Conservation (phyloP, 1,284 basidiomycete genomes). For the Hemileia vastatrix region DNA sequence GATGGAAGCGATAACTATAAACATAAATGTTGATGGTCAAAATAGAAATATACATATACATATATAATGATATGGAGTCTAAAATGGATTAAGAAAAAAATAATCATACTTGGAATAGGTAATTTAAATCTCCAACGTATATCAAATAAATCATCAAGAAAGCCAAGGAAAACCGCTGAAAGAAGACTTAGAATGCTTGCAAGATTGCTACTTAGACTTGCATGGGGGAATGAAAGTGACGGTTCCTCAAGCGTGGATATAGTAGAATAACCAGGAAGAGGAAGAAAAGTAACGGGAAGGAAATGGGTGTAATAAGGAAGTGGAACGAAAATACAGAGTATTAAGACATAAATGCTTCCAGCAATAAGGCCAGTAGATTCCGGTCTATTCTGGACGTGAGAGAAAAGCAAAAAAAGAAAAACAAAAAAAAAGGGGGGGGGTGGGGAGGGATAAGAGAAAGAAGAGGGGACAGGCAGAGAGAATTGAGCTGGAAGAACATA, state of each 20-base stretch:
- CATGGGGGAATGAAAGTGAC: slow-evolving; percentile 29
- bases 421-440: not conserved
- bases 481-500: too few relatives aligned
- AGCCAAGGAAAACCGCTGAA: slow-evolving; percentile 85
- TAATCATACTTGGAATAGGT: slow-evolving; percentile 66
- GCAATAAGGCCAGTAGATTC: slow-evolving; percentile 87
- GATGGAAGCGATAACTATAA: slow-evolving; percentile 71
- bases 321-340: slow-evolving; percentile 36
- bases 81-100: not conserved
- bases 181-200: slow-evolving; percentile 82
- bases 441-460: not conserved
- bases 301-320: slow-evolving; percentile 33
- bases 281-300: slow-evolving; percentile 5
- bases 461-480: not conserved
- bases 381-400: slow-evolving; percentile 54
- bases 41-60: too few relatives aligned
- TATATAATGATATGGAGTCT: slow-evolving; percentile 3
- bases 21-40: not conserved
- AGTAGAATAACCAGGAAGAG: not conserved
- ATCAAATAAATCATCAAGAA: slow-evolving; percentile 95
- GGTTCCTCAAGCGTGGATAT: not conserved
- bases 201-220: slow-evolving; percentile 71
- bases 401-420: not conserved
- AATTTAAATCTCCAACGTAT: slow-evolving; percentile 98
- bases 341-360: slow-evolving; percentile 74